A percentile compares a stretch with the other conserved stretches of the same genome.
Evolutionary conservation across 2,329 filamentous ascomycete species (phyloP).

Genomic region (Cytospora piceae): DNA sequence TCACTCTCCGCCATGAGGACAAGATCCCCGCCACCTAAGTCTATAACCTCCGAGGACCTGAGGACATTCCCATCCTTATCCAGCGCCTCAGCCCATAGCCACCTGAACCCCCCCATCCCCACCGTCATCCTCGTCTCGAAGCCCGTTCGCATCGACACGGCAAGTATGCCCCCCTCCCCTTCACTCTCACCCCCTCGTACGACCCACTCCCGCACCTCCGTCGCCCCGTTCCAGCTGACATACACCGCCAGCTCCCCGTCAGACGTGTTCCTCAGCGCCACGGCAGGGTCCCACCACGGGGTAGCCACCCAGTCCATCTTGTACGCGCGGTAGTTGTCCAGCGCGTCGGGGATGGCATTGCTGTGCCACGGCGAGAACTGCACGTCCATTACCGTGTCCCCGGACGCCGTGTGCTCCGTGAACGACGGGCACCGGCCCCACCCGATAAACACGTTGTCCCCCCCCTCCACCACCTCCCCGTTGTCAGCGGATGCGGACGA

Average conservation of each 20-base stretch:
- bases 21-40: conserved; percentile 17
- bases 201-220: conserved; percentile 35
- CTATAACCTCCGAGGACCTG: conserved; percentile 36
- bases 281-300: conserved; percentile 34
- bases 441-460: conserved; percentile 46
- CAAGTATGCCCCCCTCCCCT: conserved; percentile 2
- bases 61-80: conserved; percentile 30
- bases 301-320: conserved; percentile 37
- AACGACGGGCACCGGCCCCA: conserved; percentile 52
- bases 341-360: conserved; percentile 31
- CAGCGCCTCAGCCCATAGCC: conserved; percentile 29
- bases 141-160: conserved; percentile 21
- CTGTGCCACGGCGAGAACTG: conserved; percentile 42
- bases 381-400: conserved; percentile 46
- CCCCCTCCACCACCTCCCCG: background rate
- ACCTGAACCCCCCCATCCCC: background rate
- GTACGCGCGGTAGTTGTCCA: conserved; percentile 36
- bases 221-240: conserved; percentile 42
- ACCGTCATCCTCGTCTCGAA: conserved; percentile 29
- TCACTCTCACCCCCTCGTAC: conserved; percentile 14
- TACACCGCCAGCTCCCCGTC: conserved; percentile 31
- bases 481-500: conserved; percentile 34
- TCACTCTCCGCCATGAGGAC: conserved; percentile 10
- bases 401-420: conserved; percentile 48
- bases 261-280: conserved; percentile 31